Conservation (phyloP, 1,284 basidiomycete genomes). For the Cryptococcus sp. region DNA sequence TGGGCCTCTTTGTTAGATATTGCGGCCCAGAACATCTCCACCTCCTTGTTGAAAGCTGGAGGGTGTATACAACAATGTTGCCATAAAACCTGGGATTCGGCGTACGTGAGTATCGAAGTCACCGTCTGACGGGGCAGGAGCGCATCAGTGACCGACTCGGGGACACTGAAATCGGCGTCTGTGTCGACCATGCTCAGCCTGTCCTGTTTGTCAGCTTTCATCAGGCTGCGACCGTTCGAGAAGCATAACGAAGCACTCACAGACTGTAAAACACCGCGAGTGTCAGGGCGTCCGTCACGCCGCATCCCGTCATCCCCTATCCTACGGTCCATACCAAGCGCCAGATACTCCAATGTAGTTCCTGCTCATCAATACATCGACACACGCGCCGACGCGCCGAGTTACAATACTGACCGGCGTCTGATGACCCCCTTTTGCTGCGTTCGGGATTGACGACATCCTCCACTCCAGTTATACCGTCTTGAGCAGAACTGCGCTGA, state of each 20-base stretch:
- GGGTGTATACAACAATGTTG: conserved; percentile 23
- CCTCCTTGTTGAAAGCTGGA: conserved; percentile 12
- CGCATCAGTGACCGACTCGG: conserved; percentile 13
- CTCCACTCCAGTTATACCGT: conserved; percentile 1
- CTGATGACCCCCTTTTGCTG: not conserved
- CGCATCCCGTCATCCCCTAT: not conserved
- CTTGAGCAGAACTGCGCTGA: not conserved
- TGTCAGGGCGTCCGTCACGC: not conserved
- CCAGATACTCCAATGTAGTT: conserved; percentile 23
- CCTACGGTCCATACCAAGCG: conserved; percentile 19
- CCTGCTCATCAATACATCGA: conserved; percentile 3
- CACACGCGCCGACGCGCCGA: not conserved
- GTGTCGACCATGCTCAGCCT: conserved; percentile 8
- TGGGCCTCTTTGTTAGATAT: not conserved
- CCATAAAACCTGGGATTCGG: conserved; percentile 14
- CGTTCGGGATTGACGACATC: not conserved
- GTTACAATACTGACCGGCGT: conserved; percentile 7
- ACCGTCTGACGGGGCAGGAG: conserved; percentile 14
- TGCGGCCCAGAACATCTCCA: conserved; percentile 10
- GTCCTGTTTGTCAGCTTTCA: not conserved
- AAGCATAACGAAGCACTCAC: not conserved
- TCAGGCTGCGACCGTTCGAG: not conserved
- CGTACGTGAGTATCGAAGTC: conserved; percentile 11
- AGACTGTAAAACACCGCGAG: not conserved
- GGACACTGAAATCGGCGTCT: not conserved